Percentiles rank a stretch among this genome's conserved stretches.
These are phyloP conservation scores for Penicillium sp. DNA, from an alignment of 2,329 filamentous ascomycete genomes.

Conservation along the genomic window DNA sequence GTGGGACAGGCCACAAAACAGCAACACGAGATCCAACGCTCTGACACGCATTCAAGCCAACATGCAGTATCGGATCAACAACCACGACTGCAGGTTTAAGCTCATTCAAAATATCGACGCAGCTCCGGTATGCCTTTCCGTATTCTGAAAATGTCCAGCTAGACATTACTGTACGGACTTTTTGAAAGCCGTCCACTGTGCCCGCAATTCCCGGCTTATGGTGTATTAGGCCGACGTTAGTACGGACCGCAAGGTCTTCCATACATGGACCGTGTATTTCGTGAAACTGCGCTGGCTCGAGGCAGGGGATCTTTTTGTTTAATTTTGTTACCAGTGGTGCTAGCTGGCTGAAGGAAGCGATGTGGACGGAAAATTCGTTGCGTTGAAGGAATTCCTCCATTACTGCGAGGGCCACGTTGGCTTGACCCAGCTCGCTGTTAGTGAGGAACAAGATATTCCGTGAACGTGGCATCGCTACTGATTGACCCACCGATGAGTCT, in stretches of 20 bases:
- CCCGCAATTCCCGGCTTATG: constrained; percentile 38
- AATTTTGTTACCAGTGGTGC: constrained; percentile 33
- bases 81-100: constrained; percentile 45
- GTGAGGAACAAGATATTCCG: constrained; percentile 44
- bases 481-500: neutral
- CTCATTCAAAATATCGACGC: constrained; percentile 38
- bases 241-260: constrained; percentile 35
- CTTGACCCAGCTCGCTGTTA: constrained; percentile 49
- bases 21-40: constrained; percentile 35
- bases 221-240: constrained; percentile 24
- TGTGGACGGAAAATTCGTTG: constrained; percentile 44
- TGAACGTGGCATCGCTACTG: neutral
- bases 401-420: constrained; percentile 49
- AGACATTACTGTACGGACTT: constrained; percentile 28
- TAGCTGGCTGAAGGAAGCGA: constrained; percentile 46
- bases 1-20: constrained; percentile 48
- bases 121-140: constrained; percentile 41
- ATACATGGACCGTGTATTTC: constrained; percentile 34
- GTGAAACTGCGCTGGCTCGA: constrained; percentile 30
- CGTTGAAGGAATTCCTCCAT: constrained; percentile 41
- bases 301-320: constrained; percentile 12
- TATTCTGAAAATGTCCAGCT: constrained; percentile 45
- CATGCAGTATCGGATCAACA: constrained; percentile 47
- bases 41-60: constrained; percentile 47
- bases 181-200: constrained; percentile 34